Percentiles rank a stretch among this genome's conserved stretches.
Conservation (phyloP, 2,329 filamentous ascomycete species). For the Pseudogymnoascus sp. region DNA sequence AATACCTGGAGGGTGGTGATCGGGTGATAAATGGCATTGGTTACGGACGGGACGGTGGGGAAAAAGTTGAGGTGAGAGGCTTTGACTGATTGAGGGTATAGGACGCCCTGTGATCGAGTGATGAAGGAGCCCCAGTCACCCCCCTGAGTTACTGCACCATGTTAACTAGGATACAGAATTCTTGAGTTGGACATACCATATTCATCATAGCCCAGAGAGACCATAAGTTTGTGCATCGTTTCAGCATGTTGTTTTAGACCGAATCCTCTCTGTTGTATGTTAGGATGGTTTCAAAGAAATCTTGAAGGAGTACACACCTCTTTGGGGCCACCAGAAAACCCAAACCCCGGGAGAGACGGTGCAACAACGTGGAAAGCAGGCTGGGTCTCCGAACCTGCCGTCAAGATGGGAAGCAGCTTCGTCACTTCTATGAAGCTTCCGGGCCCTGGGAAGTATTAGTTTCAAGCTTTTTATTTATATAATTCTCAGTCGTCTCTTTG, state of each 20-base stretch:
- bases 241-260: conserved; percentile 54
- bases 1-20: conserved; percentile 4
- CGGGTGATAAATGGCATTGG: conserved; percentile 1
- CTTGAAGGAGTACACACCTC: conserved; percentile 14
- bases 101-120: conserved; percentile 49
- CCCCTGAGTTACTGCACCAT: conserved; percentile 43
- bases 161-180: not conserved
- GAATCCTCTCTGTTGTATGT: conserved; percentile 43
- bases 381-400: conserved; percentile 26
- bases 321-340: conserved; percentile 35
- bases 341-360: conserved; percentile 47
- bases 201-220: conserved; percentile 53
- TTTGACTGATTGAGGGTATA: conserved; percentile 49
- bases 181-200: conserved; percentile 32
- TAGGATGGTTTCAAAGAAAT: not conserved
- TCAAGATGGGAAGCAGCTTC: conserved; percentile 46
- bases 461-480: not conserved
- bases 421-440: conserved; percentile 58
- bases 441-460: conserved; percentile 37
- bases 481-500: not conserved
- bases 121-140: conserved; percentile 66
- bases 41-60: not conserved
- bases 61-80: conserved; percentile 42
- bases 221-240: conserved; percentile 60
- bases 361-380: conserved; percentile 48